Percentiles rank a stretch among this genome's conserved stretches.
phyloP scores from a whole-genome alignment of 2,329 filamentous ascomycete species.

The Botrytis galanthina region DNA sequence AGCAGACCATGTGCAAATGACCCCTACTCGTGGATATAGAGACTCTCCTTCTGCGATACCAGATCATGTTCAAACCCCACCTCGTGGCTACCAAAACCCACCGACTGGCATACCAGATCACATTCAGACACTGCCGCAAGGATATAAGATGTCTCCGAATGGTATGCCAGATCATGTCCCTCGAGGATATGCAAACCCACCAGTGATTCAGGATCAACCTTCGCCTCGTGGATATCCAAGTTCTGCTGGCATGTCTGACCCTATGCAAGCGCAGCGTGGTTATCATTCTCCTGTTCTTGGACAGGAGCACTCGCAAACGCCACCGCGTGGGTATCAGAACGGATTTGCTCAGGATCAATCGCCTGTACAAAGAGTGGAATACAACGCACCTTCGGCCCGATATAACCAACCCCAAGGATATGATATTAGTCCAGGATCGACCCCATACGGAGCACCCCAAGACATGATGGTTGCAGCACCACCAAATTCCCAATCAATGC shows the following conservation, averaged over 20 bases:
- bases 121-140: conserved; percentile 47
- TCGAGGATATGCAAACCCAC: conserved; percentile 43
- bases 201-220: conserved; percentile 47
- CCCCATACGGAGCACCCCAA: conserved; percentile 28
- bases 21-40: conserved; percentile 45
- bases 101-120: conserved; percentile 46
- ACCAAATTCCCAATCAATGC: conserved; percentile 26
- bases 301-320: conserved; percentile 43
- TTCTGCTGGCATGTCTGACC: conserved; percentile 43
- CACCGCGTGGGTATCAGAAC: conserved; percentile 48
- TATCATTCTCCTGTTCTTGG: conserved; percentile 28
- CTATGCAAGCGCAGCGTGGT: conserved; percentile 46
- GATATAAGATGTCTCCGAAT: conserved; percentile 39
- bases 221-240: conserved; percentile 42
- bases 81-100: conserved; percentile 44
- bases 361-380: conserved; percentile 52
- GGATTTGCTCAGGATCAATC: conserved; percentile 51
- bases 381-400: conserved; percentile 31
- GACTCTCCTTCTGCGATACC: conserved; percentile 42
- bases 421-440: conserved; percentile 26
- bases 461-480: conserved; percentile 19
- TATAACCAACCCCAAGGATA: conserved; percentile 30
- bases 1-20: conserved; percentile 41
- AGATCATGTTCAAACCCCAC: conserved; percentile 48
- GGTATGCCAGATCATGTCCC: conserved; percentile 45